A percentile compares a stretch with the other conserved stretches of the same genome.
phyloP scores from a whole-genome alignment of 257 asterid genomes.

The Ilex asprella region DNA sequence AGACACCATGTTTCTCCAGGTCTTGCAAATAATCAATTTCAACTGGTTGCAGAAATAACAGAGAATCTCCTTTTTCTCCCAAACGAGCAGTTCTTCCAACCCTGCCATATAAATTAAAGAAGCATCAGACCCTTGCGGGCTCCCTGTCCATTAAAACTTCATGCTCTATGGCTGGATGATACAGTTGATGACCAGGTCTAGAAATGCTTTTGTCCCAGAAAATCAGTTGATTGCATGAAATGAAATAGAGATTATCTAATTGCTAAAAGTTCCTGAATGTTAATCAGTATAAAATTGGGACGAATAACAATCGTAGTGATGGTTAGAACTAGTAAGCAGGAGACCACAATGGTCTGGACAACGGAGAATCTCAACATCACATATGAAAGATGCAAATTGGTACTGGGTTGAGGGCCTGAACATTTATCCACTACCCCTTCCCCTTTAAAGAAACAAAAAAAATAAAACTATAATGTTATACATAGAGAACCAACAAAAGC shows the following conservation, averaged over 20 bases:
- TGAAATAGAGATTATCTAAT: no score
- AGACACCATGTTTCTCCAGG: conserved; percentile 78
- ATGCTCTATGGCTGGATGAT: background rate
- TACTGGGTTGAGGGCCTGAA: no score
- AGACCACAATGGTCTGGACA: no score
- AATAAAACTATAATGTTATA: no score
- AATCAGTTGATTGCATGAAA: no score
- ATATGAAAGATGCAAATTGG: no score
- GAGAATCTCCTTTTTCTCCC: conserved; percentile 77
- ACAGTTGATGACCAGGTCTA: background rate
- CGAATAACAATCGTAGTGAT: no score
- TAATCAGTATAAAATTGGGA: no score
- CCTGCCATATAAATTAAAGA: conserved; percentile 33
- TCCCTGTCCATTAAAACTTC: background rate
- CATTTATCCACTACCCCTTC: background rate
- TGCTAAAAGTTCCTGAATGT: no score
- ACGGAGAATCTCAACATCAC: no score
- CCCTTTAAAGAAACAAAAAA: background rate
- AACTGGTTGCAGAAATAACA: conserved; percentile 70
- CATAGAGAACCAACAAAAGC: background rate
- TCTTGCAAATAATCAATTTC: conserved; percentile 75
- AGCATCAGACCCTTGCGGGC: conserved; percentile 9
- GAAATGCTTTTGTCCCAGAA: no score
- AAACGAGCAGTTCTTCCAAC: conserved; percentile 98
- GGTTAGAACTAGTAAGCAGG: no score